Conservation (phyloP, 75 land plant species). For the Gnetum montanum region DNA sequence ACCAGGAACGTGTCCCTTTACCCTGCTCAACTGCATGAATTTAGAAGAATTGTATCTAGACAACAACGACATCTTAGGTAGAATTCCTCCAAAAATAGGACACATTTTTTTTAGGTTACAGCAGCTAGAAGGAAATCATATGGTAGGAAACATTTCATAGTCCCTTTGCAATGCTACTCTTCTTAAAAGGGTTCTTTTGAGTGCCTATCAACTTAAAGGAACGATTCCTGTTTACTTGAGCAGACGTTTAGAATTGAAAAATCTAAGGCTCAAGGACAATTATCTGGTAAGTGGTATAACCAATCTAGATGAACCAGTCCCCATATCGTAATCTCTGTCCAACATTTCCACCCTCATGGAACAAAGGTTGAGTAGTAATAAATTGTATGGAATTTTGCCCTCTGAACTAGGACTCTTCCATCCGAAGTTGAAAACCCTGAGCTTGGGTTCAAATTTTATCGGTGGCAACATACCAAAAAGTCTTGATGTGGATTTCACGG, state of each 20-base stretch:
- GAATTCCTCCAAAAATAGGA: constrained; percentile 15
- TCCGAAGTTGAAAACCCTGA: constrained; percentile 11
- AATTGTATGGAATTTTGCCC: constrained; percentile 13
- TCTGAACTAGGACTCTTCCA: constrained; percentile 7
- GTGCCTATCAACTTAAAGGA: constrained; percentile 1
- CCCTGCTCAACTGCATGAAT: constrained; percentile 6
- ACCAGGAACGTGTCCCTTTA: constrained; percentile 14
- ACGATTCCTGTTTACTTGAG: constrained; percentile 2
- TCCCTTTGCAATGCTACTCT: neutral
- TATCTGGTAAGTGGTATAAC: neutral
- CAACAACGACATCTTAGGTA: constrained; percentile 11
- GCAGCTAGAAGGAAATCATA: neutral
- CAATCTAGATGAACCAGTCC: too few relatives aligned
- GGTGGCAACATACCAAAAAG: constrained; percentile 36
- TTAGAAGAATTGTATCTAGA: constrained; percentile 1
- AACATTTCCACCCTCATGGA: neutral
- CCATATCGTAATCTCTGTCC: neutral
- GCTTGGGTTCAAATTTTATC: constrained; percentile 35
- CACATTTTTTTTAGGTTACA: neutral
- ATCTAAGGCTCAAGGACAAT: neutral
- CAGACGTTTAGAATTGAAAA: neutral
- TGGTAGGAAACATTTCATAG: neutral
- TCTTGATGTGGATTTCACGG: too few relatives aligned
- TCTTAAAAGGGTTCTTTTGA: constrained; percentile 3
- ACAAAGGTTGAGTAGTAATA: constrained; percentile 5